phyloP scores from a whole-genome alignment of 2,329 filamentous ascomycete species.

The Curvularia hawaiiensis region DNA sequence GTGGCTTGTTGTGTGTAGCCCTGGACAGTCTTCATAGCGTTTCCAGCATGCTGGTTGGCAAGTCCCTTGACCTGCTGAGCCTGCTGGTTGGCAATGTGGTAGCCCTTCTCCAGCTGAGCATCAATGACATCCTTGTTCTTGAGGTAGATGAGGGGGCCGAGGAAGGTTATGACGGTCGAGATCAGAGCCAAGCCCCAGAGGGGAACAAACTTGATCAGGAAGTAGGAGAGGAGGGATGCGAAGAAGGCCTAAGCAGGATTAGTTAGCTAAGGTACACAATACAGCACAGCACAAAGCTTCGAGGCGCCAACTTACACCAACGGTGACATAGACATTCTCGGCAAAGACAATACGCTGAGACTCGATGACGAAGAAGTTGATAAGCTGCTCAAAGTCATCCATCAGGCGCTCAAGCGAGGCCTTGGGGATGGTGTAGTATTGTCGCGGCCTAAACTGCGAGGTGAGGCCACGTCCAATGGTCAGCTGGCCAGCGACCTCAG shows the following conservation, averaged over 20 bases:
- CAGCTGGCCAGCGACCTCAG: conserved; percentile 62
- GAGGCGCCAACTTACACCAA: conserved; percentile 56
- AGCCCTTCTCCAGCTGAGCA: conserved; percentile 60
- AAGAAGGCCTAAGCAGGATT: conserved; percentile 59
- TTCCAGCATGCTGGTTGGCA: conserved; percentile 64
- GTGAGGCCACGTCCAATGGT: conserved; percentile 63
- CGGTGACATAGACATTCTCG: conserved; percentile 66
- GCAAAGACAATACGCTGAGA: conserved; percentile 69
- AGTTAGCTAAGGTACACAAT: conserved; percentile 9
- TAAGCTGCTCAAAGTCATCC: conserved; percentile 67
- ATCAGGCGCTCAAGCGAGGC: conserved; percentile 66
- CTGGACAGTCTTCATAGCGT: conserved; percentile 62
- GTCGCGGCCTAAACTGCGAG: conserved; percentile 65
- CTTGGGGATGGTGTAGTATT: conserved; percentile 70
- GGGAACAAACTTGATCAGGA: conserved; percentile 69
- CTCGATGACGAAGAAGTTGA: conserved; percentile 72
- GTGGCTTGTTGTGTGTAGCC: conserved; percentile 65
- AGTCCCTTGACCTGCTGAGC: conserved; percentile 64
- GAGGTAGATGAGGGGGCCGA: conserved; percentile 67
- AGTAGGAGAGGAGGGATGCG: conserved; percentile 64
- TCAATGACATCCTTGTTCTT: conserved; percentile 70
- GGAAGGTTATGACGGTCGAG: conserved; percentile 61
- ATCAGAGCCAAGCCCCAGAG: conserved; percentile 67
- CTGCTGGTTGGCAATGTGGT: conserved; percentile 62
- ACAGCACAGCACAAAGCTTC: background rate